Evolutionary conservation across 257 asterid genomes (phyloP).

Genomic region (Solanum piurae): DNA sequence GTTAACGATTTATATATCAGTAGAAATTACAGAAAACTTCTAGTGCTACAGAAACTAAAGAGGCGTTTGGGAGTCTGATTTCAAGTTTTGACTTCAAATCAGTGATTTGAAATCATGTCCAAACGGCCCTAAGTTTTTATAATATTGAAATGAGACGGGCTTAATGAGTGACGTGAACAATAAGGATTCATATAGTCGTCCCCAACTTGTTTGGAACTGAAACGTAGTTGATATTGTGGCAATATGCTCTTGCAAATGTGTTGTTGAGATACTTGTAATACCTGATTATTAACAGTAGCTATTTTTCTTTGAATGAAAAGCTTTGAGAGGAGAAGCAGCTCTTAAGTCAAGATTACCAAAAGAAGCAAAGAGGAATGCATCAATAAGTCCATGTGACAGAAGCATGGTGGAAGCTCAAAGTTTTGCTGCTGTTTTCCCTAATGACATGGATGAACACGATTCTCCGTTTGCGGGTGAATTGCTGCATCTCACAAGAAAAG

Average conservation of each 20-base stretch:
- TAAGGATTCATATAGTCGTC: not conserved
- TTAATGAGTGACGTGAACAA: not conserved
- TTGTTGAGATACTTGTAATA: not conserved
- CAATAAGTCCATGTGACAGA: conserved; percentile 69
- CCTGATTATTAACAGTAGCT: not conserved
- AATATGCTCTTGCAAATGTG: not conserved
- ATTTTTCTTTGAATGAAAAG: conserved; percentile 10
- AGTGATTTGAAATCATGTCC: not conserved
- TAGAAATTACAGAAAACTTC: not conserved
- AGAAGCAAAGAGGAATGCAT: conserved; percentile 70
- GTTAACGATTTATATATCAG: not conserved
- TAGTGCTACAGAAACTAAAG: not conserved
- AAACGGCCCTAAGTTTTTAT: not conserved
- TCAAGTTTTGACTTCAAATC: not conserved
- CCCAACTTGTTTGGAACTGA: not conserved
- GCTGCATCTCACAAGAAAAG: conserved; percentile 60
- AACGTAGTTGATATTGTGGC: not conserved
- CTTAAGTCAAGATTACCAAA: conserved; percentile 62
- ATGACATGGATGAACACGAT: conserved; percentile 33
- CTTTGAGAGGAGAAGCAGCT: conserved; percentile 83
- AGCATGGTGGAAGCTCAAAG: conserved; percentile 32
- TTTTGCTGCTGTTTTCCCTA: conserved; percentile 21
- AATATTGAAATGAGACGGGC: not conserved
- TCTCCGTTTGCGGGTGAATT: conserved; percentile 66
- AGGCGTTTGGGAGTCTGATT: not conserved